Percentiles rank a stretch among this genome's conserved stretches.
Conservation (phyloP, 768 basidiomycete genomes). For the Trametes villosa region DNA sequence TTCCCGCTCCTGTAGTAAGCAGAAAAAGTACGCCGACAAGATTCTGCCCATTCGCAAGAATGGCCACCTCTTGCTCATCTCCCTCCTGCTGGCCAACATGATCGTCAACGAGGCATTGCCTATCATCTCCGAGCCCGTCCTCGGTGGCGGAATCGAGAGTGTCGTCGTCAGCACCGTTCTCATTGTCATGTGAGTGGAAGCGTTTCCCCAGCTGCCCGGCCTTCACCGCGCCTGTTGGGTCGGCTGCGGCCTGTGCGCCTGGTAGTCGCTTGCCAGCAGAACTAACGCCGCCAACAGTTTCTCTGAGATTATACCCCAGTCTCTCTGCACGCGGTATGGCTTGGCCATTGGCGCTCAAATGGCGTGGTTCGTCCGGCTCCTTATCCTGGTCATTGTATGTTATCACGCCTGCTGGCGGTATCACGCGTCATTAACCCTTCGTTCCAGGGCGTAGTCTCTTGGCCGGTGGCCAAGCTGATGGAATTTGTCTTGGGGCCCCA, state of each 20-base stretch:
- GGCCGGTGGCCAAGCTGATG: constrained; percentile 82
- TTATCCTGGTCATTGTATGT: constrained; percentile 68
- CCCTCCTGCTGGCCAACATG: constrained; percentile 83
- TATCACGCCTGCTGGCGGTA: too few relatives aligned
- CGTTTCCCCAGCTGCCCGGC: neutral
- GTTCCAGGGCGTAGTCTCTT: constrained; percentile 64
- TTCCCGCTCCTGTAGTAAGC: constrained; percentile 50
- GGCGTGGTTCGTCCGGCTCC: constrained; percentile 63
- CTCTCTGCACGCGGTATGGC: constrained; percentile 82
- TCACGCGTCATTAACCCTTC: neutral
- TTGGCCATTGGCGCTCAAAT: constrained; percentile 82
- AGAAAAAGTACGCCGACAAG: constrained; percentile 74
- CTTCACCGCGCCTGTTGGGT: neutral
- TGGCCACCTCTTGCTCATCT: constrained; percentile 79
- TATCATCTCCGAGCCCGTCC: constrained; percentile 71
- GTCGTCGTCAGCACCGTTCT: constrained; percentile 79
- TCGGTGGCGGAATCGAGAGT: constrained; percentile 72
- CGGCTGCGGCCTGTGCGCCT: too few relatives aligned
- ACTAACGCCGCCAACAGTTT: constrained; percentile 50
- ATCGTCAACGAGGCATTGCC: constrained; percentile 85
- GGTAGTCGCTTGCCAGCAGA: neutral
- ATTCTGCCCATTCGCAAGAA: constrained; percentile 83
- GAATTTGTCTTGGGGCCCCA: constrained; percentile 76
- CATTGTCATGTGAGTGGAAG: constrained; percentile 73
- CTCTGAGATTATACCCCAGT: constrained; percentile 87